phyloP scores from a whole-genome alignment of 2,329 filamentous ascomycete genomes.

The Anthostomella pinea region DNA sequence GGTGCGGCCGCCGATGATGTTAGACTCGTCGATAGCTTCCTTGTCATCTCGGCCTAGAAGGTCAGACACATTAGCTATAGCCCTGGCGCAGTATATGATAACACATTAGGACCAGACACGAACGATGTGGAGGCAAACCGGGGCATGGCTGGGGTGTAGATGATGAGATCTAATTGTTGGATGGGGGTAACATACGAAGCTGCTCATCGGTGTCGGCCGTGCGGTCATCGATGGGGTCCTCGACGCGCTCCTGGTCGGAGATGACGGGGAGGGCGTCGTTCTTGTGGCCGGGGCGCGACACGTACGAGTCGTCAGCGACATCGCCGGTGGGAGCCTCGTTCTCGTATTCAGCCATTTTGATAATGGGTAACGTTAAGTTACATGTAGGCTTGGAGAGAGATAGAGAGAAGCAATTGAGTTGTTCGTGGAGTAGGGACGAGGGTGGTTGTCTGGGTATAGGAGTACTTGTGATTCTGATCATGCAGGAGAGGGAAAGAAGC shows the following conservation, averaged over 20 bases:
- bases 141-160: background rate
- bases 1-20: slow-evolving; percentile 36
- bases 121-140: background rate
- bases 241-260: slow-evolving; percentile 30
- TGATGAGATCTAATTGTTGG: too few species aligned
- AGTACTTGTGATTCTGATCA: too few species aligned
- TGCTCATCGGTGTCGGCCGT: slow-evolving; percentile 35
- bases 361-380: too few species aligned
- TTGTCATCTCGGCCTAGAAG: slow-evolving; percentile 36
- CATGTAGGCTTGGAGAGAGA: too few species aligned
- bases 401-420: too few species aligned
- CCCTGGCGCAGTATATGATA: too few species aligned
- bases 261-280: slow-evolving; percentile 32
- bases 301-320: slow-evolving; percentile 31
- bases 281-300: slow-evolving; percentile 33
- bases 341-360: too few species aligned
- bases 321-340: slow-evolving; percentile 23
- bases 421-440: too few species aligned
- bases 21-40: slow-evolving; percentile 36
- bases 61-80: too few species aligned
- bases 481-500: too few species aligned
- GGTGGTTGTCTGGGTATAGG: too few species aligned
- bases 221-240: slow-evolving; percentile 31
- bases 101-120: too few species aligned
- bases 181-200: slow-evolving; percentile 30